These are phyloP conservation scores for Neurospora sp. DNA, from an alignment of 495 filamentous ascomycete species.

Conservation along the genomic window DNA sequence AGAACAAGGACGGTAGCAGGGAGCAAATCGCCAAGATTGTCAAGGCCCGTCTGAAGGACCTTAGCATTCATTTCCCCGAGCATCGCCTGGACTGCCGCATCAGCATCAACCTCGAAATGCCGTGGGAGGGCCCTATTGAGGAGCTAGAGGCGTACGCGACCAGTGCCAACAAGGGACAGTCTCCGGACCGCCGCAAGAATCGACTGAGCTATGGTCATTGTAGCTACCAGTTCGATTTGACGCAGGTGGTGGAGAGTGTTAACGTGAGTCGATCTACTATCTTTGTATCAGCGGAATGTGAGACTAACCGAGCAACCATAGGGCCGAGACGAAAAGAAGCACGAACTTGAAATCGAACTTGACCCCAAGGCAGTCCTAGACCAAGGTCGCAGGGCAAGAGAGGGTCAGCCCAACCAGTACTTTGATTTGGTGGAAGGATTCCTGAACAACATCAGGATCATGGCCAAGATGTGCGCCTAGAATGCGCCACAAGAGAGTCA, in stretches of 20 bases:
- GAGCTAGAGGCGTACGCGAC: constrained; percentile 34
- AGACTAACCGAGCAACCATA: constrained; percentile 12
- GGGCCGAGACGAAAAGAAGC: constrained; percentile 53
- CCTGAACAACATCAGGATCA: constrained; percentile 68
- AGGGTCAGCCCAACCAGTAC: constrained; percentile 55
- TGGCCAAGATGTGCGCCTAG: constrained; percentile 30
- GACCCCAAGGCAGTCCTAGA: constrained; percentile 55
- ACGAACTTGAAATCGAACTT: constrained; percentile 84
- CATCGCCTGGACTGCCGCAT: constrained; percentile 75
- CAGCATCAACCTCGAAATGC: constrained; percentile 84
- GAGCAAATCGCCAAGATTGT: constrained; percentile 73
- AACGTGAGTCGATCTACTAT: constrained; percentile 39
- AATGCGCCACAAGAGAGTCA: neutral
- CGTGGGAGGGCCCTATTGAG: constrained; percentile 58
- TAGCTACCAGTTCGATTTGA: constrained; percentile 80
- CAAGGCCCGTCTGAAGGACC: constrained; percentile 75
- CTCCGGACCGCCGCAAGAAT: constrained; percentile 69
- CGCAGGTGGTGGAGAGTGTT: constrained; percentile 55
- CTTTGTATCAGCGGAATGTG: neutral
- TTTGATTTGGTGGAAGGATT: constrained; percentile 69
- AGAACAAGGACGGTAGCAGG: constrained; percentile 23
- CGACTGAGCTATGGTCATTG: constrained; percentile 78
- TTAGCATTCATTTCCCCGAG: constrained; percentile 66
- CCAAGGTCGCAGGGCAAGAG: constrained; percentile 53
- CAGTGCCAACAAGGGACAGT: constrained; percentile 29